A percentile compares a stretch with the other conserved stretches of the same genome.
Conservation (phyloP, 805 yeast species). For the Starmerella asiatica region DNA sequence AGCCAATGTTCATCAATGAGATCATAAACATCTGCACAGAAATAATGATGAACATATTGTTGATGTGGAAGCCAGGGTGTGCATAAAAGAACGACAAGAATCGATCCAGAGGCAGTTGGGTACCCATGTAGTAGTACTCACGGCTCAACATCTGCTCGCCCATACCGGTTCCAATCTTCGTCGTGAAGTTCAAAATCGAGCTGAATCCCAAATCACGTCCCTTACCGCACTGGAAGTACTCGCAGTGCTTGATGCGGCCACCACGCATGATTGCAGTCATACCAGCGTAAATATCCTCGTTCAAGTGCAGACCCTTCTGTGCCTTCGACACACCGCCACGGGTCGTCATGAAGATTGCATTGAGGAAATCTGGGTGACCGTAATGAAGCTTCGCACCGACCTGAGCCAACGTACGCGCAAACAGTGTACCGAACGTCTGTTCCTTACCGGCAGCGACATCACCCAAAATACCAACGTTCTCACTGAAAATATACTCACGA, state of each 20-base stretch:
- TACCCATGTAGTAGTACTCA: conserved; percentile 83
- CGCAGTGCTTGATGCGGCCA: conserved; percentile 89
- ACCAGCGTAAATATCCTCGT: conserved; percentile 94
- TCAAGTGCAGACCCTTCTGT: conserved; percentile 80
- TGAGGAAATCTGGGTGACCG: conserved; percentile 92
- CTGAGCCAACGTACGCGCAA: conserved; percentile 84
- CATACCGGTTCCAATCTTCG: conserved; percentile 97
- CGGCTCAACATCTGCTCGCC: conserved; percentile 90
- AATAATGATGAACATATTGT: conserved; percentile 72
- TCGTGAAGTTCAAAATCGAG: conserved; percentile 81
- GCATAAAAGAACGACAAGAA: conserved; percentile 91
- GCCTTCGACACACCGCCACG: conserved; percentile 94
- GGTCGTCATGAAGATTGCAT: conserved; percentile 83
- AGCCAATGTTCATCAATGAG: conserved; percentile 63
- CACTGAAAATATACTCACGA: conserved; percentile 87
- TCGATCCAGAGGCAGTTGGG: conserved; percentile 76
- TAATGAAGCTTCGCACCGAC: conserved; percentile 91
- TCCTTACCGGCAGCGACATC: conserved; percentile 97
- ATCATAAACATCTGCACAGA: conserved; percentile 82
- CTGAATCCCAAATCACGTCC: conserved; percentile 93
- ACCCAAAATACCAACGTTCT: conserved; percentile 81
- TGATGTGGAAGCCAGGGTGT: conserved; percentile 91
- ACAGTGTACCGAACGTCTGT: conserved; percentile 90
- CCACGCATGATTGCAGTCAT: conserved; percentile 82
- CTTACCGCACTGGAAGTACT: conserved; percentile 91